phyloP scores from a whole-genome alignment of 2,329 filamentous ascomycete species.

The Ophiognomonia clavigignenti-juglandacearum region DNA sequence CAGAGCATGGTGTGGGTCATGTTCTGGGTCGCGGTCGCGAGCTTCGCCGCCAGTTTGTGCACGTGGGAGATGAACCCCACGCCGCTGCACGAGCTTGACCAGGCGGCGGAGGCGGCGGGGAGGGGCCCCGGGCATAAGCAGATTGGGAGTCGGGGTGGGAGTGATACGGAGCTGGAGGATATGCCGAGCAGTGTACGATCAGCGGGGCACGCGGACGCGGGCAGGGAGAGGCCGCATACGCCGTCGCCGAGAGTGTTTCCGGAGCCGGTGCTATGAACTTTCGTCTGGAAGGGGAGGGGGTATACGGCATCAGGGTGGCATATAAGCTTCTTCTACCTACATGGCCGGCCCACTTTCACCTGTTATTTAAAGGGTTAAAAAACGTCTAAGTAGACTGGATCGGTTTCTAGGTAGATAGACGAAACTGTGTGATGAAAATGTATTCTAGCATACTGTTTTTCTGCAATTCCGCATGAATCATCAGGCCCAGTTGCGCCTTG shows the following conservation, averaged over 20 bases:
- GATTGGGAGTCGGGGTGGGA: slow-evolving; percentile 10
- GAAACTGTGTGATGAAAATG: no score
- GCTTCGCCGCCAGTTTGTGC: slow-evolving; percentile 38
- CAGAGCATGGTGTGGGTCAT: slow-evolving; percentile 41
- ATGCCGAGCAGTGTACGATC: slow-evolving; percentile 12
- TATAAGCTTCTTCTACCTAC: no score
- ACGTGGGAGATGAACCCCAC: slow-evolving; percentile 38
- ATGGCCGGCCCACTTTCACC: no score
- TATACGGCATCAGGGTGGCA: no score
- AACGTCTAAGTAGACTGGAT: no score
- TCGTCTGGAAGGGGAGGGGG: no score
- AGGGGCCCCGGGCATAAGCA: slow-evolving; percentile 6
- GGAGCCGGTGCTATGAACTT: no score
- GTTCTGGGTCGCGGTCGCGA: slow-evolving; percentile 37
- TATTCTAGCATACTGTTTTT: no score
- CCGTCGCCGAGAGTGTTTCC: neutral
- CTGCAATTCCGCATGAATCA: no score
- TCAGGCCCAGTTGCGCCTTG: no score
- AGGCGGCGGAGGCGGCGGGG: slow-evolving; percentile 21
- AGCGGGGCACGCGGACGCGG: neutral
- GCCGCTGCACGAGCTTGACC: slow-evolving; percentile 19
- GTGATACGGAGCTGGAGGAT: slow-evolving; percentile 27
- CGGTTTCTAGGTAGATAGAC: no score
- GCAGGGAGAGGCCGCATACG: neutral
- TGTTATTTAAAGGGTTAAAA: no score